A percentile compares a stretch with the other conserved stretches of the same genome.
Conservation (phyloP, 495 filamentous ascomycete species). For the Penicillium soppii region DNA sequence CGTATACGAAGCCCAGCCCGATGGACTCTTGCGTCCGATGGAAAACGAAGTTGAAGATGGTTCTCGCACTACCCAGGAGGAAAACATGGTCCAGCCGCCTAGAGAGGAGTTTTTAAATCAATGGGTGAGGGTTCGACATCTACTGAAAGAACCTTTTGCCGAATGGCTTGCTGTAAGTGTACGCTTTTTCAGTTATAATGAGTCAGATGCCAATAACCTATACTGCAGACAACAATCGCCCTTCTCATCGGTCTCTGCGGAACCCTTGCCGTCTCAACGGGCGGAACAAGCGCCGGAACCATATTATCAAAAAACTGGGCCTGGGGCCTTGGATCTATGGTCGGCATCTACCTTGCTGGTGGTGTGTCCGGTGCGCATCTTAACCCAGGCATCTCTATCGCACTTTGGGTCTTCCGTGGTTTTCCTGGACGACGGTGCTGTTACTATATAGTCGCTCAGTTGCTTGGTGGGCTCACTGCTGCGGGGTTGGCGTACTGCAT, state of each 20-base stretch:
- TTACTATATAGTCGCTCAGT: slow-evolving; percentile 13
- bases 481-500: slow-evolving; percentile 16
- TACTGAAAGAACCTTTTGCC: slow-evolving; percentile 15
- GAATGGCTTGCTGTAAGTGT: slow-evolving; percentile 19
- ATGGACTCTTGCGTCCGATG: slow-evolving; percentile 14
- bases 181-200: neutral
- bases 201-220: neutral
- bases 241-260: slow-evolving; percentile 14
- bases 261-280: slow-evolving; percentile 14
- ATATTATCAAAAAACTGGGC: slow-evolving; percentile 9
- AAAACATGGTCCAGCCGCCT: neutral
- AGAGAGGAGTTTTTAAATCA: slow-evolving; percentile 16
- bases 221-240: slow-evolving; percentile 14
- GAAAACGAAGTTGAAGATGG: neutral
- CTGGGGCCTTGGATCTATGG: slow-evolving; percentile 22
- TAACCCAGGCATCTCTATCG: slow-evolving; percentile 16
- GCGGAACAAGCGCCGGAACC: slow-evolving; percentile 6
- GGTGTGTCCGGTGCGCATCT: slow-evolving; percentile 19
- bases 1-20: slow-evolving; percentile 12
- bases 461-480: slow-evolving; percentile 14
- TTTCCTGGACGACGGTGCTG: slow-evolving; percentile 15
- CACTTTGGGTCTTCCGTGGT: slow-evolving; percentile 15
- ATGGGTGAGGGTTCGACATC: slow-evolving; percentile 14
- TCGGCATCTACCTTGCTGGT: slow-evolving; percentile 17
- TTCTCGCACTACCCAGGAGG: neutral